These are phyloP conservation scores for Silene latifolia DNA, from an alignment of 148 eudicot species.

Conservation along the genomic window DNA sequence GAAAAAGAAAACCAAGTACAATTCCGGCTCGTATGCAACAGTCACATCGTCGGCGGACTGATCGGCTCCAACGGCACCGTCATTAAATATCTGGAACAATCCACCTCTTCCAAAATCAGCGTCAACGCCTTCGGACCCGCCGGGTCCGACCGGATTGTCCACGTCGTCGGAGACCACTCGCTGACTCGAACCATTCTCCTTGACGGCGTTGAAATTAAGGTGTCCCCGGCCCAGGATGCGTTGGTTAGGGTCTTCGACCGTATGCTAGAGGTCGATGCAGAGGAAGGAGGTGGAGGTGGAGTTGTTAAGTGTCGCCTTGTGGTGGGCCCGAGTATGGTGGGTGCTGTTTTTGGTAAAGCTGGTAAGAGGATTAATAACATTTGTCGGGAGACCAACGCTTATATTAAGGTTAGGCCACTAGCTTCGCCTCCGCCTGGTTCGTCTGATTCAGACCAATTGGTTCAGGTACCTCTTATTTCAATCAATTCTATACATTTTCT, in stretches of 20 bases:
- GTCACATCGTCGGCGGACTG: conserved; percentile 37
- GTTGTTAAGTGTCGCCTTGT: conserved; percentile 33
- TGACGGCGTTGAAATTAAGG: background rate
- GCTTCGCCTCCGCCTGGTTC: conserved; percentile 33
- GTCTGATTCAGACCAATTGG: conserved; percentile 24
- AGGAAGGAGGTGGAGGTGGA: background rate
- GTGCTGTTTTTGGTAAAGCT: conserved; percentile 39
- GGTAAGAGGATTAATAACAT: conserved; percentile 30
- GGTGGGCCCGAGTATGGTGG: conserved; percentile 28
- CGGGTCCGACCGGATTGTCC: conserved; percentile 31
- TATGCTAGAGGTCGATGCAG: conserved; percentile 20
- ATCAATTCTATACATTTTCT: too few species aligned
- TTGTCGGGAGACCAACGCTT: conserved; percentile 14
- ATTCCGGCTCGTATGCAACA: conserved; percentile 48
- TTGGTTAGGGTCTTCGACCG: conserved; percentile 52
- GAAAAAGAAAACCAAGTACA: conserved; percentile 18
- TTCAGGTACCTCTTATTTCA: conserved; percentile 27
- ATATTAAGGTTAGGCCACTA: conserved; percentile 25
- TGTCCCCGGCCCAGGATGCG: conserved; percentile 47
- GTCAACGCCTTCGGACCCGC: conserved; percentile 23
- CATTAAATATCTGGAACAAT: conserved; percentile 28
- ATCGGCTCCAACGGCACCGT: conserved; percentile 42
- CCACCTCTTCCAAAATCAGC: conserved; percentile 31
- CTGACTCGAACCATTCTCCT: conserved; percentile 9
- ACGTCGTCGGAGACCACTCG: conserved; percentile 25